Base-by-base conservation (phyloP, 2,329 filamentous ascomycete genomes). In the Sporothrix globosa region DNA sequence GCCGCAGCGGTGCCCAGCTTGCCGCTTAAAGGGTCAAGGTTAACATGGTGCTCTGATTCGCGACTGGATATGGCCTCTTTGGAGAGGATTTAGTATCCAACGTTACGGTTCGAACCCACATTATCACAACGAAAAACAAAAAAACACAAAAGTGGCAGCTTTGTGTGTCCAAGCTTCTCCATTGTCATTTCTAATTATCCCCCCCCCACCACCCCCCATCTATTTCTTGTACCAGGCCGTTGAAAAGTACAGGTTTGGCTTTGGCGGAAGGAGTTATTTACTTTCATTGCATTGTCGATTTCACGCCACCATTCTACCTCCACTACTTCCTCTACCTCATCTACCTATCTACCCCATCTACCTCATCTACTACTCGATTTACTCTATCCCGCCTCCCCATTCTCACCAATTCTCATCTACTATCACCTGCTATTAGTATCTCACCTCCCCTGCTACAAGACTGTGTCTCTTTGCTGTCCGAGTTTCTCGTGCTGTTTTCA, bases 1-100 rank as follows among this genome's bases (percentile, higher is more conserved):
- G 88, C 70, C 88, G 91, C 74, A 89, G 91, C 73, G 86, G 83
- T 48, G 71, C 85, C 66, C 85, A 86, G 78, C 83, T 85, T 75
- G 87, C 86, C 74, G 85, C 83, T 74, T 87, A 79, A 53, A 46
- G 21, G 58, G 54, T n/a, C 2, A 21, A 21, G 60, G 41, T 17
- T 68, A 13, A 21, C 14, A 44, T 24, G 27, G 30, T 39, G 39
- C n/a, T 52, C 14, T 60, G 30, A 24, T 30, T 19, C 10, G 21
- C 30, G 41, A 7, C 21, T 24, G 11, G 52, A 11, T 10, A 4
- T 53, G 21, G 4, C n/a, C 52, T 54, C 52, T 54, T 13, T 14
- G 1, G 9, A 27, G 52, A 24, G 5, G 21, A 14, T 4, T 21
- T 7, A 21, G 11, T 13, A 17, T 44, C 5, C 54, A 19, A n/a